Evolutionary conservation across 1,139 yeast genomes (phyloP).

Genomic region (Diutina siamensis): DNA sequence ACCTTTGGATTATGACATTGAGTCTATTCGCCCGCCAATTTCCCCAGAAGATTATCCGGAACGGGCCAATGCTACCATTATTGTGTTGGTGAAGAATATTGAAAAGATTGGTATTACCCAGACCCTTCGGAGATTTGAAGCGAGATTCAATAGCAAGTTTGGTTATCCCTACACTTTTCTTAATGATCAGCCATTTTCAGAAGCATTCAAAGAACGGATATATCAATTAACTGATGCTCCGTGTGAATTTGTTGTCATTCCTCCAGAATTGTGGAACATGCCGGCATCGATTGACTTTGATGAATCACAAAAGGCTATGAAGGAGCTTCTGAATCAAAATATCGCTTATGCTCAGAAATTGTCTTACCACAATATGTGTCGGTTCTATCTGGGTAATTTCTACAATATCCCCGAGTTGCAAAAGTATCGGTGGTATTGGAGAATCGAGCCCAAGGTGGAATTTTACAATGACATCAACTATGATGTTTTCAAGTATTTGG

Average conservation of each 20-base stretch:
- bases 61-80: conserved; percentile 61
- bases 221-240: conserved; percentile 33
- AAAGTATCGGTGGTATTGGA: conserved; percentile 56
- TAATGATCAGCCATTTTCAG: conserved; percentile 57
- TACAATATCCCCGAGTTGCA: conserved; percentile 50
- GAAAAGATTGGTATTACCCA: conserved; percentile 39
- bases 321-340: conserved; percentile 27
- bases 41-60: conserved; percentile 16
- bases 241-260: conserved; percentile 47
- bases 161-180: conserved; percentile 73
- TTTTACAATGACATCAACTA: conserved; percentile 60
- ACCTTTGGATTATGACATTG: conserved; percentile 36
- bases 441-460: conserved; percentile 66
- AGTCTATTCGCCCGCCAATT: conserved; percentile 25
- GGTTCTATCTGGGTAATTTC: conserved; percentile 56
- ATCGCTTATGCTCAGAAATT: conserved; percentile 51
- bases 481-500: conserved; percentile 69
- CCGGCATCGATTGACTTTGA: conserved; percentile 44
- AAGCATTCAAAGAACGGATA: conserved; percentile 38
- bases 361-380: conserved; percentile 75
- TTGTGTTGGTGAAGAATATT: conserved; percentile 57
- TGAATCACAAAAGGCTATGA: conserved; percentile 29
- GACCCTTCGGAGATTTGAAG: conserved; percentile 51
- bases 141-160: conserved; percentile 54
- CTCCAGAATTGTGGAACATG: conserved; percentile 48